Base-by-base conservation (phyloP, 2,329 filamentous ascomycete genomes). In the Diplodia scrobiculata region DNA sequence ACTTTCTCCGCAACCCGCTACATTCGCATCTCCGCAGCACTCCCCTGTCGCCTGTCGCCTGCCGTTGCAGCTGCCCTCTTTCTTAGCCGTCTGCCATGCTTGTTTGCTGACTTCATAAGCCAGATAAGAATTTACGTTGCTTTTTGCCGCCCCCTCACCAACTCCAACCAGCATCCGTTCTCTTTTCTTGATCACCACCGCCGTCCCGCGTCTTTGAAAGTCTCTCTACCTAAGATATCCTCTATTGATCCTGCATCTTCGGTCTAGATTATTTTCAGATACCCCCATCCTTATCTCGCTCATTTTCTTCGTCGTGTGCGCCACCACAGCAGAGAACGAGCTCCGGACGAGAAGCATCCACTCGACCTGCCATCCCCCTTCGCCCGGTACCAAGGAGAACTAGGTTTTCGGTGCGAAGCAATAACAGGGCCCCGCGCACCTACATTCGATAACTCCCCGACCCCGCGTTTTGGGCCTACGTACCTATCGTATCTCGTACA, bases 1-100 rank as follows among this genome's bases (percentile, higher is more conserved):
- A 62, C 38, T 50, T 50, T 62, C 58, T 50, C 58, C 58, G 58
- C 58, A 62, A 36, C 45, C 41, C 58, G 41, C 45, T 47, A 59
- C 38, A 32, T 5, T 50, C 41, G 58, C 32, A 27, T 29, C 25
- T 48, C 45, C 58, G 58, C 41, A 47, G 25, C 41, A 29, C 41
- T 25, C 27, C 58, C 58, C 38, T 25, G 54, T 32, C 54, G 36
- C 52, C 32, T 55, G 29, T 32, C 52, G 52, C 21, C 21, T 25
- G 21, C 21, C 21, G 21, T 25, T 59, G 27, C n/a, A 27, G 17
- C 38, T 36, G n/a, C 36, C 38, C 21, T 17, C 14, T 21, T 29
- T 6, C 27, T 58, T 34, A 21, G 36, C 45, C 58, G 29, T 27
- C 32, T 50, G n/a, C 10, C 21, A 27, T 45, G 13, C 27, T 5